Percentiles rank a stretch among this genome's conserved stretches.
phyloP scores from a whole-genome alignment of 306 rosid species.

The Leucaena leucocephala region DNA sequence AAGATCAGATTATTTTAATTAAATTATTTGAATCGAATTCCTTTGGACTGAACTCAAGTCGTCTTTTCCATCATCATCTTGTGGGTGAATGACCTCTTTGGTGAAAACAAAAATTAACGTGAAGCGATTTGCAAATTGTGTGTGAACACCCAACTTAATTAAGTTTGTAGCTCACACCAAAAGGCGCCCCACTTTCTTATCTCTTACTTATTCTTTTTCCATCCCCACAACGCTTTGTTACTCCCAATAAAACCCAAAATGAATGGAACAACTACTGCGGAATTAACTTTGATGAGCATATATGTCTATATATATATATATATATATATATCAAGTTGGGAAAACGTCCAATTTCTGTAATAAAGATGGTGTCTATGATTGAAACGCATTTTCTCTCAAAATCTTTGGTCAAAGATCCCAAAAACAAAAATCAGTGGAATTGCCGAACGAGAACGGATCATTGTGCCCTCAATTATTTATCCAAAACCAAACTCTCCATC shows the following conservation, averaged over 20 bases:
- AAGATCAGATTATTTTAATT: neutral
- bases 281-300: conserved; percentile 10
- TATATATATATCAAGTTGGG: conserved; percentile 35
- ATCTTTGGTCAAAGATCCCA: conserved; percentile 57
- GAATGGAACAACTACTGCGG: conserved; percentile 36
- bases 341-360: conserved; percentile 38
- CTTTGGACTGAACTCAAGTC: conserved; percentile 35
- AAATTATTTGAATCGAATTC: neutral
- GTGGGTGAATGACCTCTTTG: neutral
- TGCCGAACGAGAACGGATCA: conserved; percentile 33
- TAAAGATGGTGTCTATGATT: conserved; percentile 51
- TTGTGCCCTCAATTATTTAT: conserved; percentile 43
- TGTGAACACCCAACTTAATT: conserved; percentile 25
- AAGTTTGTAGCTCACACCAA: conserved; percentile 47
- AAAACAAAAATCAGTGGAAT: conserved; percentile 11
- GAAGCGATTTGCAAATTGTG: conserved; percentile 41
- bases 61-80: neutral
- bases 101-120: conserved; percentile 20
- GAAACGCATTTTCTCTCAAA: conserved; percentile 46
- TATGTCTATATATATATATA: neutral
- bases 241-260: conserved; percentile 29
- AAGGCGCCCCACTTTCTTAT: conserved; percentile 45
- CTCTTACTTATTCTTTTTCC: conserved; percentile 35
- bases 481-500: conserved; percentile 25
- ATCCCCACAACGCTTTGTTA: conserved; percentile 34